Percentiles rank a stretch among this genome's conserved stretches.
Evolutionary conservation across 1,139 yeast genomes (phyloP).

Genomic region (Nadsonia starkeyi-henricii): DNA sequence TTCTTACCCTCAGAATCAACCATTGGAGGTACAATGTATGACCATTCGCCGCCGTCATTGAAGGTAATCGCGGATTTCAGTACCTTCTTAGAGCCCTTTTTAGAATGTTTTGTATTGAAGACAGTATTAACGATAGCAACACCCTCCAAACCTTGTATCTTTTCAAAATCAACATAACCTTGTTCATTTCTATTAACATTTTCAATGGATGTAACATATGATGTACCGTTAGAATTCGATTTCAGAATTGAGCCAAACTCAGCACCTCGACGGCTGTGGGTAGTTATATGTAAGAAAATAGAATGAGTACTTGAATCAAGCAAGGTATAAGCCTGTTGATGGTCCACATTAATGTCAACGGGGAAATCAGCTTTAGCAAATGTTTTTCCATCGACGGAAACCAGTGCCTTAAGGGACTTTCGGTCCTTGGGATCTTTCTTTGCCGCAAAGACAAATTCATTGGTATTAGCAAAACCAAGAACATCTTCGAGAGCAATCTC

Average conservation of each 20-base stretch:
- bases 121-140: slow-evolving; percentile 64
- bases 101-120: slow-evolving; percentile 33
- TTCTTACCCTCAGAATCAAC: slow-evolving; percentile 48
- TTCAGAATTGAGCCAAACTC: slow-evolving; percentile 79
- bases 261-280: slow-evolving; percentile 33
- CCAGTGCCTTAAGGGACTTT: slow-evolving; percentile 44
- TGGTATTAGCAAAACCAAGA: slow-evolving; percentile 52
- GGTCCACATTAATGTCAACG: slow-evolving; percentile 42
- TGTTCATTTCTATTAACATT: slow-evolving; percentile 55
- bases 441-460: slow-evolving; percentile 63
- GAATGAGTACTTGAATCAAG: slow-evolving; percentile 65
- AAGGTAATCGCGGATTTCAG: slow-evolving; percentile 65
- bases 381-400: slow-evolving; percentile 65
- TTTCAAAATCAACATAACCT: slow-evolving; percentile 86
- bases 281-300: slow-evolving; percentile 72
- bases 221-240: slow-evolving; percentile 90
- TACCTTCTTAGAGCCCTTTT: slow-evolving; percentile 33
- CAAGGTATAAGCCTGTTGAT: slow-evolving; percentile 72
- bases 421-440: slow-evolving; percentile 24
- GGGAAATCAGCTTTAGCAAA: slow-evolving; percentile 82
- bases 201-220: slow-evolving; percentile 62
- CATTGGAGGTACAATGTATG: slow-evolving; percentile 43
- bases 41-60: slow-evolving; percentile 91
- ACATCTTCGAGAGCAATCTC: slow-evolving; percentile 35
- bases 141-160: slow-evolving; percentile 80